phyloP scores from a whole-genome alignment of 1,284 basidiomycete species.

The Papiliotrema nemorosa region DNA sequence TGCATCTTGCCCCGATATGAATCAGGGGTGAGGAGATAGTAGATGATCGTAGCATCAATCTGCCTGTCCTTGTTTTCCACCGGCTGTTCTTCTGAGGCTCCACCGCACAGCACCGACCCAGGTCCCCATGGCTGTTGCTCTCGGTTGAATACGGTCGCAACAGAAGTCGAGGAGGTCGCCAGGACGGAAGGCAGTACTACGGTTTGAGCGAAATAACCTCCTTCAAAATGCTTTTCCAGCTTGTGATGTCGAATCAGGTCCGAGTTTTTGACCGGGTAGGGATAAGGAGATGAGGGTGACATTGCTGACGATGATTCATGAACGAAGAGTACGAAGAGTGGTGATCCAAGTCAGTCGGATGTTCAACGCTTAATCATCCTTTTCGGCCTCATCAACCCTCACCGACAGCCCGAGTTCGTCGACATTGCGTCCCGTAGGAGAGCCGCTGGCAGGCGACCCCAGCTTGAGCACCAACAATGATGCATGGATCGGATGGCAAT shows the following conservation, averaged over 20 bases:
- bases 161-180: slow-evolving; percentile 4
- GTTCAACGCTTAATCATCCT: no score
- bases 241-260: slow-evolving; percentile 25
- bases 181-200: slow-evolving; percentile 14
- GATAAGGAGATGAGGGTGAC: slow-evolving; percentile 8
- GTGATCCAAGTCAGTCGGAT: no score
- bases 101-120: slow-evolving; percentile 12
- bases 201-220: slow-evolving; percentile 36
- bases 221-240: slow-evolving; percentile 38
- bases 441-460: no score
- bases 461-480: no score
- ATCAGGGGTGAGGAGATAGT: slow-evolving; percentile 38
- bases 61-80: slow-evolving; percentile 1
- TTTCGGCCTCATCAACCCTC: no score
- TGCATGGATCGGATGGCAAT: no score
- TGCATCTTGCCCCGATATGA: slow-evolving; percentile 39
- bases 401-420: no score
- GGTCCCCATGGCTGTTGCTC: slow-evolving; percentile 18
- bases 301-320: neutral
- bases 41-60: slow-evolving; percentile 34
- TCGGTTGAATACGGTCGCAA: neutral
- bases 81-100: neutral
- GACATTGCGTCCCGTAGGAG: no score
- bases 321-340: no score
- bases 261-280: slow-evolving; percentile 21